Base-by-base conservation (phyloP, 768 basidiomycete species). In the Mycena kentingensis region DNA sequence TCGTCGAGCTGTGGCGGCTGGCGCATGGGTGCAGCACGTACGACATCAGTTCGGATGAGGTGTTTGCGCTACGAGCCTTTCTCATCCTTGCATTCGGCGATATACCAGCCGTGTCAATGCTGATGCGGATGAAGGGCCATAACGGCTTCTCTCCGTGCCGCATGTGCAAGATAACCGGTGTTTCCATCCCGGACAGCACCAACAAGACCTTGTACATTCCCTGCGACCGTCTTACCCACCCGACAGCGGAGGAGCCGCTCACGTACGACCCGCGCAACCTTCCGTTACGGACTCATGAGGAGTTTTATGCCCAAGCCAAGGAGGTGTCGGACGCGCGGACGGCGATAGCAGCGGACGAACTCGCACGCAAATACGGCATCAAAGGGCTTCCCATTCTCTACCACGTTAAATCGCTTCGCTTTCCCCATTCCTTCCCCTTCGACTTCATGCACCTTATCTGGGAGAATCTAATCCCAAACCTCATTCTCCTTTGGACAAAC, bases 101-200 rank as follows among this genome's bases (percentile, higher is more conserved):
- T 42, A 70, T 70, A n/a, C 69, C 65, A 15, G 67, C 65, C 0
- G 52, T 70, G 11, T 42, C 41, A 5, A 42, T 42, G 41, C 22
- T 42, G 12, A 42, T 69, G 65, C 36, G 55, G 13, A 67, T 73
- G 54, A 73, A 70, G 44, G 74, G 77, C 6, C 72, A 75, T 51
- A 77, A 78, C 52, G 71, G 65, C 8, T 31, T 49, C 5, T 49
- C 41, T n/a, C 71, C 69, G 1, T 73, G 64, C 44, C 62, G 51
- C 53, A 66, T 55, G 39, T 72, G 70, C 52, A 51, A 61, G 16
- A 69, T 72, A 11, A 32, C 29, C 3, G 65, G 60, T 13, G 48
- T 70, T 52, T 57, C 55, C 4, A 22, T 52, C 29, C 58, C 63
- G 29, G 16, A 55, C 16, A 15, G 41, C 3, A 31, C 46, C 8